Evolutionary conservation across 2,329 filamentous ascomycete genomes (phyloP), one percentile per base, ranked within the genome.

Genomic region (Clarireedia paspali): DNA sequence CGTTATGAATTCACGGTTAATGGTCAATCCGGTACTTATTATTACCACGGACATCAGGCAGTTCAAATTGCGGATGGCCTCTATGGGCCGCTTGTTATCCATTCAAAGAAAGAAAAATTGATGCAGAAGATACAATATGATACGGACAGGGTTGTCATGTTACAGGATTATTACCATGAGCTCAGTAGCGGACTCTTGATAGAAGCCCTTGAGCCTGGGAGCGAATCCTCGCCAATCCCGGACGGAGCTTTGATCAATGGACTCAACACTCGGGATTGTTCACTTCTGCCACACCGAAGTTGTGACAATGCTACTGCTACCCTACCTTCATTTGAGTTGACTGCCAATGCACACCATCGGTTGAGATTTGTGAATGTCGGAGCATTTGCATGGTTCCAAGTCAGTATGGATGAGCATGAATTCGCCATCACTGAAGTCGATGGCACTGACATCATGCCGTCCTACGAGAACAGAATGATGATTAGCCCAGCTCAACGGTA

Each of bases 161-260:
- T 90, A n/a, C 84, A 83, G 17, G 87, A 90, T 63, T 87, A 87
- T 75, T 89, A 90, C 57, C 84, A 89, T 62, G 80, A 85, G 48
- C 67, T 74, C 9, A 77, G 75, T 1, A 72, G 68, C 53, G 70
- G 68, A 38, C 66, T 75, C 17, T 66, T 76, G 54, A 65, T 67
- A 45, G 64, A 68, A 4, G 63, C 69, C 36, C 64, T 76, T 44
- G 71, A 72, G 51, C 72, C 73, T 38, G 73, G 73, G 1, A 72
- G 67, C 52, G 74, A 76, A 60, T 65, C 69, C 54, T 70, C 73
- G 24, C 74, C 74, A 14, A 70, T 72, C 39, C 74, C 74, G 20
- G 69, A 84, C 53, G 73, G 72, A 47, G 74, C 72, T 12, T 61
- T 76, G 53, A 73, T 76, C 60, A 76, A 76, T 59, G 74, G 74